Conservation (phyloP, 2,329 filamentous ascomycete species). For the Trichoderma sp. region DNA sequence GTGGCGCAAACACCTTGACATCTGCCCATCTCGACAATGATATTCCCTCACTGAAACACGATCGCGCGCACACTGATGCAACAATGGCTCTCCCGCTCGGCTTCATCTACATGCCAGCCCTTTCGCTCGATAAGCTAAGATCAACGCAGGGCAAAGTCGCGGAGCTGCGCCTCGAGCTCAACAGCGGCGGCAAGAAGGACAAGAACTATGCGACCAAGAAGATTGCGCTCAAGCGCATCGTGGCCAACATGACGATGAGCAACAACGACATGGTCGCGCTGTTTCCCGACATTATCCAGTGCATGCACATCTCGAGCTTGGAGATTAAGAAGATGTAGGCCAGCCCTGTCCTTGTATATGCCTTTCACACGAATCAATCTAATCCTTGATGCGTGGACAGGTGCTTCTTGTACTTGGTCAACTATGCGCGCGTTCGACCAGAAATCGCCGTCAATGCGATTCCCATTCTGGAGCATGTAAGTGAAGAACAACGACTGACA, state of each 20-base stretch:
- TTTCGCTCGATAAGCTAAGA: constrained; percentile 54
- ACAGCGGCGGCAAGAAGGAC: constrained; percentile 94
- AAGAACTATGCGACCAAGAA: constrained; percentile 95
- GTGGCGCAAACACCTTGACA: neutral
- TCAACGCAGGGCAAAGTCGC: constrained; percentile 92
- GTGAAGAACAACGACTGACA: constrained; percentile 31
- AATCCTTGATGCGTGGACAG: constrained; percentile 49
- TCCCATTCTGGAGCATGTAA: constrained; percentile 78
- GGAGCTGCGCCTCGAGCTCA: constrained; percentile 91
- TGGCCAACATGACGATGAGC: constrained; percentile 99
- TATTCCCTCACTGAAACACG: constrained; percentile 2
- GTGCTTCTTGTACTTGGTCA: constrained; percentile 97
- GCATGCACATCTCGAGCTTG: constrained; percentile 91
- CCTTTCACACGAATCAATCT: neutral
- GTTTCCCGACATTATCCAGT: constrained; percentile 91
- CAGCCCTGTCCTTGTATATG: neutral
- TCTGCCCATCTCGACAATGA: neutral
- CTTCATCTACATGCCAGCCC: constrained; percentile 51
- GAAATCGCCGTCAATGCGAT: constrained; percentile 93
- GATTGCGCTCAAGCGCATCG: constrained; percentile 98
- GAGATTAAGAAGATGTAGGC: constrained; percentile 99
- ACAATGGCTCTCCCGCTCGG: constrained; percentile 53
- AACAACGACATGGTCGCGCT: constrained; percentile 99
- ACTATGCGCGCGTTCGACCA: constrained; percentile 92
- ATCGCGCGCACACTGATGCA: constrained; percentile 22